phyloP scores from a whole-genome alignment of 768 basidiomycete genomes.

The Rhizopogon rudus region DNA sequence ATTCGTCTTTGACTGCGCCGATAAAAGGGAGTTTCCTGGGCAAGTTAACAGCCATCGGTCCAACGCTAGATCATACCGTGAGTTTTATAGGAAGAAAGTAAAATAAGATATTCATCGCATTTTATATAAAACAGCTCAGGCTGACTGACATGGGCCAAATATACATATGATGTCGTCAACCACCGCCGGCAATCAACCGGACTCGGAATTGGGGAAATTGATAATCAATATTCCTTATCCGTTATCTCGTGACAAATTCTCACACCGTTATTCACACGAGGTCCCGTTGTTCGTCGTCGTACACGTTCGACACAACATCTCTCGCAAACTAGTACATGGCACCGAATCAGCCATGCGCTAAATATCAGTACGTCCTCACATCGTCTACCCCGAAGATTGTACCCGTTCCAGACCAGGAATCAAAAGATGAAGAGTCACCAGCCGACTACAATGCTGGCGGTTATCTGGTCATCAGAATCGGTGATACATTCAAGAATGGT shows the following conservation, averaged over 20 bases:
- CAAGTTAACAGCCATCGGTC: constrained; percentile 14
- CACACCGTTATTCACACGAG: not conserved
- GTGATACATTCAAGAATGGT: constrained; percentile 78
- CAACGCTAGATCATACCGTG: not conserved
- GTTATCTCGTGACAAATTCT: not conserved
- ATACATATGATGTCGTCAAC: too few relatives aligned
- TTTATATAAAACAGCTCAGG: too few relatives aligned
- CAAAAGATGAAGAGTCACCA: constrained; percentile 79
- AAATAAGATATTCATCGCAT: too few relatives aligned
- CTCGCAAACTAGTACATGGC: constrained; percentile 43
- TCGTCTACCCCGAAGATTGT: constrained; percentile 63
- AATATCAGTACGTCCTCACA: constrained; percentile 74
- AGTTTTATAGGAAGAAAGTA: not conserved
- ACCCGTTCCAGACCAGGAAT: constrained; percentile 58
- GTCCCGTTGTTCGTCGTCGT: not conserved
- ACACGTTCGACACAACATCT: constrained; percentile 5
- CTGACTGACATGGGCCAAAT: too few relatives aligned
- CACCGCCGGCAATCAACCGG: too few relatives aligned
- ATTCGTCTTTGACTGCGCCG: constrained; percentile 80
- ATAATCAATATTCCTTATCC: not conserved
- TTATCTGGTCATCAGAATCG: constrained; percentile 76
- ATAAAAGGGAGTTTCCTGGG: constrained; percentile 42
- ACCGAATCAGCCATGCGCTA: constrained; percentile 59
- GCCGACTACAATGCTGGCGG: constrained; percentile 80
- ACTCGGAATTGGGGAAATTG: too few relatives aligned